Conservation (phyloP, 202 grass and related monocot genomes). For the Zizania palustris region DNA sequence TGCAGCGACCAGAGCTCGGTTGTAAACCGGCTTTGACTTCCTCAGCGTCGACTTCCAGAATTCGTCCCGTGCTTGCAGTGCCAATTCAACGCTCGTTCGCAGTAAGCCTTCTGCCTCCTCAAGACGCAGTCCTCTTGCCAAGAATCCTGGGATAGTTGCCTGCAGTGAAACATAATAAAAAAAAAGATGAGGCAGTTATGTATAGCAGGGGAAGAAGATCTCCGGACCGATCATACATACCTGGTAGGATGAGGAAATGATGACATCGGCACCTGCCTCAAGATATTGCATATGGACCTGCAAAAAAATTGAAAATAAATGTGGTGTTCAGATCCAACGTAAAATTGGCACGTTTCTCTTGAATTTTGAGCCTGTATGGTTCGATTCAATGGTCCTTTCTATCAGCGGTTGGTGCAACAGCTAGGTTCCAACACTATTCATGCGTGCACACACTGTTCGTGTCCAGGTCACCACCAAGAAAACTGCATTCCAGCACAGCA, state of each 20-base stretch:
- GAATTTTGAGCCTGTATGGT: no score
- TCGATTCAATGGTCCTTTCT: not conserved
- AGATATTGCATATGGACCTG: slow-evolving; percentile 86
- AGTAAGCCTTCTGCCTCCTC: slow-evolving; percentile 65
- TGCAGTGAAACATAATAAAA: slow-evolving; percentile 23
- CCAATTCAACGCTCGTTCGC: slow-evolving; percentile 63
- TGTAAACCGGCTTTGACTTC: slow-evolving; percentile 56
- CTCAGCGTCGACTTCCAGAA: slow-evolving; percentile 62
- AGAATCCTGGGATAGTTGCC: slow-evolving; percentile 84
- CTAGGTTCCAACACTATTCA: not conserved
- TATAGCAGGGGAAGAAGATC: not conserved
- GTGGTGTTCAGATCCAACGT: no score
- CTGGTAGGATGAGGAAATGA: slow-evolving; percentile 87
- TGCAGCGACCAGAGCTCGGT: slow-evolving; percentile 65
- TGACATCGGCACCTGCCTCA: slow-evolving; percentile 73
- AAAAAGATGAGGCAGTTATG: not conserved
- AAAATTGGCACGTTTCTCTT: no score
- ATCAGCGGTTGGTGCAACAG: not conserved
- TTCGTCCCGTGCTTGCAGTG: slow-evolving; percentile 58
- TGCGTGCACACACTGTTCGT: not conserved
- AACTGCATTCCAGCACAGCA: no score
- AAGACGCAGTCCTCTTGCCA: slow-evolving; percentile 61
- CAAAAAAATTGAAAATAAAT: not conserved
- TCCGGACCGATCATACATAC: slow-evolving; percentile 34
- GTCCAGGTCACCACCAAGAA: slow-evolving; percentile 9